Evolutionary conservation across 1,139 yeast genomes (phyloP), one percentile per base, ranked within the genome.

Genomic region (Scheffersomyces cryptocercus): DNA sequence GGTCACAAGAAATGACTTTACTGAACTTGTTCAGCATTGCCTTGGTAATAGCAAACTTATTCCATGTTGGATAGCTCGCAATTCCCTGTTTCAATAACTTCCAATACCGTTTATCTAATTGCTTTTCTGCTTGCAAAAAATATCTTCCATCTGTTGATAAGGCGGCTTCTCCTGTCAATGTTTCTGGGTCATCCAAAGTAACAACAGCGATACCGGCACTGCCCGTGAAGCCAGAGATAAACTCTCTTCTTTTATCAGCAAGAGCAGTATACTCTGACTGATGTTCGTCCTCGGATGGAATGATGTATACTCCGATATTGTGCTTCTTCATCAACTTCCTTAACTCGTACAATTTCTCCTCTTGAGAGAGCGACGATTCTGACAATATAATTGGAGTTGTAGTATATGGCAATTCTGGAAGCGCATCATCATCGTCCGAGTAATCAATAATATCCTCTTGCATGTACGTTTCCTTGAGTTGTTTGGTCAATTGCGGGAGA

Each of bases 261-360:
- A 66, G 57, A 0, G 82, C 71, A 0, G 82, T 76, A 49, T 77
- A 73, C 48, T 80, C 84, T 11, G 80, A 72, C 49, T 75, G 82
- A 54, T 80, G 85, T 47, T 79, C 82, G 54, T 80, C 85, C 52
- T 77, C 84, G n/a, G 81, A 74, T 2, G 85, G 84, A 6, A 80
- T 65, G 29, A 80, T 68, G 51, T 80, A 80, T 2, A 78, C 82
- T 3, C 76, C 77, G 16, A 79, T 65, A 1, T 69, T 64, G 49
- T 69, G 54, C 9, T 60, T 45, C 38, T 54, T 61, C 84, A 79
- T 79, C 42, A 67, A 57, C 29, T 54, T 44, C 35, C 84, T 62
- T 37, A 79, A 55, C 12, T 52, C 49, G 2, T 31, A 38, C 35
- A 79, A 64, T 48, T 61, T 70, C 13, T 64, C 65, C 2, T 41